Conservation (phyloP, 176 grass and related monocot species). For the Juncus effusus region DNA sequence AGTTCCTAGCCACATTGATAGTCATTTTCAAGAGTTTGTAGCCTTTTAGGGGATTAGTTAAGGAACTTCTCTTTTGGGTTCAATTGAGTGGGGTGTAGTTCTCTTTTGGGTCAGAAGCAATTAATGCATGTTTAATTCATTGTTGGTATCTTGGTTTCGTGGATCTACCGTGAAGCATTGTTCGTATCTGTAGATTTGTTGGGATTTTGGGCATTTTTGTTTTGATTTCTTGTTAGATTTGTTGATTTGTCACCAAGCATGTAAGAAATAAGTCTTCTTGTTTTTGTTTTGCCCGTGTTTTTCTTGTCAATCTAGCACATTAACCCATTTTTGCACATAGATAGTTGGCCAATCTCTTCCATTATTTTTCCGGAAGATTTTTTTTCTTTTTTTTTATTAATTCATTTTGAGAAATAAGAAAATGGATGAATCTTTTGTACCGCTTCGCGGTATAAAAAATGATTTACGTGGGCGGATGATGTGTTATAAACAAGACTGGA, state of each 20-base stretch:
- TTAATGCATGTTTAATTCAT: constrained; percentile 5
- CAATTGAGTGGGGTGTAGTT: not conserved
- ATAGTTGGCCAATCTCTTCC: not conserved
- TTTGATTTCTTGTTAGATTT: not conserved
- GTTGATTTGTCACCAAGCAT: not conserved
- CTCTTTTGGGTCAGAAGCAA: not conserved
- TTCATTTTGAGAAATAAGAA: not conserved
- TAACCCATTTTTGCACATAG: not conserved
- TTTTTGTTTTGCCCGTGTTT: not conserved
- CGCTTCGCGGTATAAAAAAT: constrained; percentile 75
- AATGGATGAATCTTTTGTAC: constrained; percentile 96
- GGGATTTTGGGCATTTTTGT: constrained; percentile 1
- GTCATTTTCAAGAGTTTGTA: not conserved
- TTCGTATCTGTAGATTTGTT: constrained; percentile 2
- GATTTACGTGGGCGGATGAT: constrained; percentile 65
- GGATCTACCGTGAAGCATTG: not conserved
- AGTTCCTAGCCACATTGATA: not conserved
- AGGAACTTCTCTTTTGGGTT: not conserved
- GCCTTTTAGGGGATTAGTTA: no score
- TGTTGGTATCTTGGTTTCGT: not conserved
- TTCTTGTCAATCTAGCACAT: not conserved
- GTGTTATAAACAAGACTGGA: constrained; percentile 99
- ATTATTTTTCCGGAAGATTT: not conserved
- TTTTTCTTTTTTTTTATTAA: not conserved
- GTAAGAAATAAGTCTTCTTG: not conserved